Base-by-base conservation (phyloP, 306 rosid species). In the Erythrophleum fordii region DNA sequence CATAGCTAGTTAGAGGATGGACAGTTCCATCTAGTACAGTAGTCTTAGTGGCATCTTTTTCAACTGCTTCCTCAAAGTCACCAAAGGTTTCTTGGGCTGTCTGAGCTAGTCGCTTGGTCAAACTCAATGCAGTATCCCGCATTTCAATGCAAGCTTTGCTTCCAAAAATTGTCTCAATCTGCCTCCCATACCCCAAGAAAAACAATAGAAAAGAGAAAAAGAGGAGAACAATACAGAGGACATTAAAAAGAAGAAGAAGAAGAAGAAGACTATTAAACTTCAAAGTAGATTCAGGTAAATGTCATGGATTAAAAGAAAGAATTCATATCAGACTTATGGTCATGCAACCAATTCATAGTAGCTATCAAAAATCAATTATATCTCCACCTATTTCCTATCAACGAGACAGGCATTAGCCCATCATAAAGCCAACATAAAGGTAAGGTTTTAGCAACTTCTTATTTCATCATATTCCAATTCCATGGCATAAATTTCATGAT, bases 1-100 rank as follows among this genome's bases (percentile, higher is more conserved):
- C 99, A 61, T 96, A 96, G 90, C 97, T 96, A 45, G 99, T 96
- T 77, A 96, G 80, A 58, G 99, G 99, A 85, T 96, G 99, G 76
- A 96, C 99, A 52, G 97, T 96, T 84, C 99, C 98, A 85, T 96
- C 99, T 37, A 91, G 86, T 79, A 96, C 93, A 62, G 97, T 87
- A 71, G 98, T 93, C 87, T 96, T 96, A 6, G 99, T 93, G 66
- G 94, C 95, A 86, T 96, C 99, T 71, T 92, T 93, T 78, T 96
- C 98, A 73, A 96, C 97, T n/a, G 98, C 98, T 81, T 96, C 98
- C 89, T 93, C 98, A 84, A 93, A 96, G 82, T 96, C 99, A 81
- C 88, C 92, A 73, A 93, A 93, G 44, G 99, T 96, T 84, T 96
- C 98, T 80, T 90, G 96, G 64, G 98, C 99, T 68, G 98, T 96